phyloP scores from a whole-genome alignment of 495 filamentous ascomycete genomes.

The Aspergillus carlsbadensis region DNA sequence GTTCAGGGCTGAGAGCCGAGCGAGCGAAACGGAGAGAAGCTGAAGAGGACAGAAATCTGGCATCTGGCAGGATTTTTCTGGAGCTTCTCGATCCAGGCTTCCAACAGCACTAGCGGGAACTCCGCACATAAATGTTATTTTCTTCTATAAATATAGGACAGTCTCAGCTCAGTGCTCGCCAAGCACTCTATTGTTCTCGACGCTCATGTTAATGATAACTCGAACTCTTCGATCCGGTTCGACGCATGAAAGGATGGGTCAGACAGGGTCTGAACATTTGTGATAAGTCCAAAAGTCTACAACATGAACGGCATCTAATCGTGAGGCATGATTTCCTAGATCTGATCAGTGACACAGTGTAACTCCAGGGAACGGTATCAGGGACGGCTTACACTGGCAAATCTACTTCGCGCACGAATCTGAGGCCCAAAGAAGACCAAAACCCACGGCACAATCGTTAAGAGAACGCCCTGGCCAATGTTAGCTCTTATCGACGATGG shows the following conservation, averaged over 20 bases:
- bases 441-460: constrained; percentile 79
- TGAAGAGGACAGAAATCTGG: not conserved
- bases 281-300: no score
- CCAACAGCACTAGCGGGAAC: no score
- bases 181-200: no score
- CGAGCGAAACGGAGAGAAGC: not conserved
- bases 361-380: not conserved
- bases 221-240: no score
- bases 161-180: no score
- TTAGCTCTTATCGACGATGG: constrained; percentile 1
- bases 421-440: constrained; percentile 70
- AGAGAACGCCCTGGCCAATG: constrained; percentile 42
- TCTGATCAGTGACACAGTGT: constrained; percentile 3
- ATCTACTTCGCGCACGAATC: constrained; percentile 71
- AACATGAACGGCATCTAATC: constrained; percentile 5
- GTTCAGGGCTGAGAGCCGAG: not conserved
- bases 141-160: no score
- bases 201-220: no score
- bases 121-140: no score
- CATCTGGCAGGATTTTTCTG: not conserved
- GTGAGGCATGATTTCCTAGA: constrained; percentile 25
- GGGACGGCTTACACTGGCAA: constrained; percentile 52
- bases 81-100: not conserved
- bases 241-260: no score
- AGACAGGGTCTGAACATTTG: no score